These are phyloP conservation scores for Vitis cinerea DNA, from an alignment of 164 flowering plant species.

Conservation along the genomic window DNA sequence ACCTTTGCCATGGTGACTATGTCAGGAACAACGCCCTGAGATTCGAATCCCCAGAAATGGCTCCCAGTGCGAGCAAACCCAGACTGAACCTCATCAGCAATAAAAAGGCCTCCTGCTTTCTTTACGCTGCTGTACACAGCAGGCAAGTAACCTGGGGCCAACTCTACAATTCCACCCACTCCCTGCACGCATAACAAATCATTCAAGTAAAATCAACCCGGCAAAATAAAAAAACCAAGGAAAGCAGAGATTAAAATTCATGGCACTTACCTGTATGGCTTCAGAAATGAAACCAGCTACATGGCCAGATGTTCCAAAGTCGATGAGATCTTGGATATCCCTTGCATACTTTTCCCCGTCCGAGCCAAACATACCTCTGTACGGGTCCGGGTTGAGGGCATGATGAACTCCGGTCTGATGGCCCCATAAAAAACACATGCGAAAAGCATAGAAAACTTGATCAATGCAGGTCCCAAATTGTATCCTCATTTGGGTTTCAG, in stretches of 20 bases:
- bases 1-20: constrained; percentile 99
- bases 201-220: not conserved
- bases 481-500: too few relatives aligned
- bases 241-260: not conserved
- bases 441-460: not conserved
- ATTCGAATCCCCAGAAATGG: constrained; percentile 93
- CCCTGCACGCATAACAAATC: constrained; percentile 44
- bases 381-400: constrained; percentile 88
- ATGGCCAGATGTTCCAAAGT: constrained; percentile 78
- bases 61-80: constrained; percentile 93
- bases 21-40: constrained; percentile 92
- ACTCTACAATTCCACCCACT: constrained; percentile 86
- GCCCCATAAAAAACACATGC: not conserved
- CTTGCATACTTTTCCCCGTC: constrained; percentile 84
- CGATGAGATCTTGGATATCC: constrained; percentile 78
- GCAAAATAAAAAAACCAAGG: not conserved
- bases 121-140: constrained; percentile 57
- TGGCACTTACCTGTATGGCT: constrained; percentile 73
- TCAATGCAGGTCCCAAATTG: too few relatives aligned
- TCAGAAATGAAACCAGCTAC: constrained; percentile 85
- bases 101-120: constrained; percentile 90
- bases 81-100: constrained; percentile 91
- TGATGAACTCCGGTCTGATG: constrained; percentile 87
- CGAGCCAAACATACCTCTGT: constrained; percentile 84
- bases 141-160: constrained; percentile 89